Evolutionary conservation across 2,329 filamentous ascomycete species (phyloP), one percentile per base, ranked within the genome.

Genomic region (Aspergillus awamori): DNA sequence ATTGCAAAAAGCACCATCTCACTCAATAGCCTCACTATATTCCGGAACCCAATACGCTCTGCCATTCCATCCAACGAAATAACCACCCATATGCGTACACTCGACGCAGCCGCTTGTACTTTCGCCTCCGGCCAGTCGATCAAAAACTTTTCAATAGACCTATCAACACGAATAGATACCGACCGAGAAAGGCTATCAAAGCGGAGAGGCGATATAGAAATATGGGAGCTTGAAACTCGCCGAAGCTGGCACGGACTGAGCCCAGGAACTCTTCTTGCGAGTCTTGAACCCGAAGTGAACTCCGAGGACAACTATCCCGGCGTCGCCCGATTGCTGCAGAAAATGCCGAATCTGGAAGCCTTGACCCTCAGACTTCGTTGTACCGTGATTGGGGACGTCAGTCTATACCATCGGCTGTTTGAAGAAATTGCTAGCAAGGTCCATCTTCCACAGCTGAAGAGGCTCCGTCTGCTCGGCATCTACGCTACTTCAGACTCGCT

Each of bases 391-490:
- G 55, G 55, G 33, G 26, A 51, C 52, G 17, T 52, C 7, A 30
- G 30, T 30, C 30, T 13, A 13, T 58, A 49, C 33, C 20, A 52
- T 28, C 55, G 15, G n/a, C 55, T 58, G 8, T 58, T 58, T 36
- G 39, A 33, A n/a, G 1, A 33, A 4, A 51, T 58, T 26, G 17
- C 55, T 17, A 10, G 39, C 6, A 48, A 39, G n/a, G 33, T 48
- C 20, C 26, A 8, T 26, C 45, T 58, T 10, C 45, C 17, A 10
- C 36, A 13, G 13, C 49, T 58, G 15, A 33, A 28, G 38, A 36
- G 22, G 5, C 49, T 47, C n/a, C 51, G 20, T 8, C 49, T 58
- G 28, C 41, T 48, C 17, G 45, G 55, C 11, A 47, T 58, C 7
- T 58, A 39, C 26, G 45, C 41, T 5, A 58, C 45, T 5, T 33